Percentiles rank a stretch among this genome's conserved stretches.
phyloP scores from a whole-genome alignment of 2,329 filamentous ascomycete species.

The Colletotrichum euphorbiae region DNA sequence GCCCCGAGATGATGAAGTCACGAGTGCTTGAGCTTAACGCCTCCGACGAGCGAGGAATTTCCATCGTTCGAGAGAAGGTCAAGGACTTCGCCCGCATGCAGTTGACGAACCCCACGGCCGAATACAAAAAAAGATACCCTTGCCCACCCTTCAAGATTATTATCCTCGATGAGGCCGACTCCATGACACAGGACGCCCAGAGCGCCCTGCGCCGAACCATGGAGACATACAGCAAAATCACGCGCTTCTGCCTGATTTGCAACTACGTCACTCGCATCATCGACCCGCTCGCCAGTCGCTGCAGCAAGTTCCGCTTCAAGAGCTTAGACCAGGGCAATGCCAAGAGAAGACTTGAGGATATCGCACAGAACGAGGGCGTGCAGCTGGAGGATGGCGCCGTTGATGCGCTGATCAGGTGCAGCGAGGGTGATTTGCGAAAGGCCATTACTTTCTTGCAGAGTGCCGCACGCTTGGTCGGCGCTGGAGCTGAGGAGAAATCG shows the following conservation, averaged over 20 bases:
- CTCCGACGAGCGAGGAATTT: slow-evolving; percentile 97
- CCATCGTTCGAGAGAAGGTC: slow-evolving; percentile 96
- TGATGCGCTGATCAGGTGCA: slow-evolving; percentile 85
- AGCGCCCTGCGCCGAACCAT: slow-evolving; percentile 92
- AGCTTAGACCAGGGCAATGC: slow-evolving; percentile 90
- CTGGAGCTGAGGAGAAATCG: slow-evolving; percentile 62
- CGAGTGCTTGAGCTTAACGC: slow-evolving; percentile 99
- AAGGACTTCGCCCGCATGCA: slow-evolving; percentile 98
- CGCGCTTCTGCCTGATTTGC: slow-evolving; percentile 95
- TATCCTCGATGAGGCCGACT: slow-evolving; percentile 97
- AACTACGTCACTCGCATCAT: slow-evolving; percentile 99
- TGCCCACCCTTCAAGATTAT: slow-evolving; percentile 99
- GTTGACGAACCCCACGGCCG: slow-evolving; percentile 81
- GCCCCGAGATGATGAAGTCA: slow-evolving; percentile 90
- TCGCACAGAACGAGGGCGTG: slow-evolving; percentile 84
- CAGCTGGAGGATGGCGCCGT: slow-evolving; percentile 81
- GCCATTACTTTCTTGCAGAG: slow-evolving; percentile 97
- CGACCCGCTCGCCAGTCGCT: slow-evolving; percentile 91
- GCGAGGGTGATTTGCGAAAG: slow-evolving; percentile 94
- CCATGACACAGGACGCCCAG: slow-evolving; percentile 99
- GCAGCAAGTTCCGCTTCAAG: slow-evolving; percentile 98
- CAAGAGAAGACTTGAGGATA: slow-evolving; percentile 80
- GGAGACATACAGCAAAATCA: slow-evolving; percentile 98
- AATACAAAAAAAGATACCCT: slow-evolving; percentile 79
- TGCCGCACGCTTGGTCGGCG: slow-evolving; percentile 87